phyloP scores from a whole-genome alignment of 1,284 basidiomycete genomes.

The Melampsora medusae region DNA sequence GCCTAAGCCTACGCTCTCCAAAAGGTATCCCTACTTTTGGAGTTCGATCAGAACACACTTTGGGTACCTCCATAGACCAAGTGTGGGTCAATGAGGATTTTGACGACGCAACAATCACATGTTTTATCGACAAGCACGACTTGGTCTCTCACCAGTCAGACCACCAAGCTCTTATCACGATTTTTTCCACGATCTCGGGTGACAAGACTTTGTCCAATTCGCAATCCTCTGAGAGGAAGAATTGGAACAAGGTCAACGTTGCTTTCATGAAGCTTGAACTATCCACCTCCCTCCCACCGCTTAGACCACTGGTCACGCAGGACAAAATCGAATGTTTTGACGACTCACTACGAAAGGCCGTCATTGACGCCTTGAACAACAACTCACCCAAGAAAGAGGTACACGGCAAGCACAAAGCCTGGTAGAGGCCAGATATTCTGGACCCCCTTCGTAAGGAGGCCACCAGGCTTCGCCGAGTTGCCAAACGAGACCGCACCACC shows the following conservation, averaged over 20 bases:
- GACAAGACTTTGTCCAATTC: not conserved
- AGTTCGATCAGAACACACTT: not conserved
- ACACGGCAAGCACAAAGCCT: too few relatives aligned
- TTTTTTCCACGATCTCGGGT: not conserved
- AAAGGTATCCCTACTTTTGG: slow-evolving; percentile 11
- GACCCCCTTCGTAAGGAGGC: too few relatives aligned
- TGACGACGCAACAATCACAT: not conserved
- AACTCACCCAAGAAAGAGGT: too few relatives aligned
- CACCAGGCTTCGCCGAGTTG: too few relatives aligned
- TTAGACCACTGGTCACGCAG: not conserved
- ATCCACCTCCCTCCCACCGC: not conserved
- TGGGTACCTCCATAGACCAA: not conserved
- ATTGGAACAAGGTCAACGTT: too few relatives aligned
- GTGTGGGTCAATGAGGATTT: slow-evolving; percentile 7
- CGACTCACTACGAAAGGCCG: too few relatives aligned
- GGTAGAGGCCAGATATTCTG: too few relatives aligned
- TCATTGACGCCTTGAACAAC: too few relatives aligned
- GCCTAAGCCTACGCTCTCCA: not conserved
- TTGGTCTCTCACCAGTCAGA: slow-evolving; percentile 7
- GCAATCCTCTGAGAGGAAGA: not conserved
- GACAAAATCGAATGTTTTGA: not conserved
- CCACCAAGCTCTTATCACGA: slow-evolving; percentile 22
- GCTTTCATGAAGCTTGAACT: not conserved
- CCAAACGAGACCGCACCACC: not conserved
- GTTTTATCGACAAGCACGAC: not conserved